These are phyloP conservation scores for Coemansia sp. DNA, from an alignment of 192 early-diverging fungal species.

Conservation along the genomic window DNA sequence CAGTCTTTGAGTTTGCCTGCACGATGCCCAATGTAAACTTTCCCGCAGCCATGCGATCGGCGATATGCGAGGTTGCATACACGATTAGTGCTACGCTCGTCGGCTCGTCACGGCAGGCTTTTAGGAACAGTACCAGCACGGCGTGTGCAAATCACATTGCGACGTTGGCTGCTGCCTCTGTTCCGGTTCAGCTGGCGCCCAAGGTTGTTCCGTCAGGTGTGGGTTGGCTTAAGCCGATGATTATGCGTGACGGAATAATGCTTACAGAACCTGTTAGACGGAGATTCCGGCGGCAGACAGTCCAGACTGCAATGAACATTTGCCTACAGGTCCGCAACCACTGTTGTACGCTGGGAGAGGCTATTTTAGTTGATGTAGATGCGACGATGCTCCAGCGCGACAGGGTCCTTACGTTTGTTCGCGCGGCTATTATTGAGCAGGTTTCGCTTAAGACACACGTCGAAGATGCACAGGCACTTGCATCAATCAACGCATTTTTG, in stretches of 20 bases:
- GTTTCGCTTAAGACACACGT: slow-evolving; percentile 44
- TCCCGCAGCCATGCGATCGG: slow-evolving; percentile 46
- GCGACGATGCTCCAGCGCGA: slow-evolving; percentile 51
- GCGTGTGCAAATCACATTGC: slow-evolving; percentile 26
- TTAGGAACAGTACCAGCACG: neutral
- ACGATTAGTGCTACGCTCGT: slow-evolving; percentile 31
- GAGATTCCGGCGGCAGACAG: slow-evolving; percentile 32
- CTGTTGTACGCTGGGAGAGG: slow-evolving; percentile 51
- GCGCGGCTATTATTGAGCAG: slow-evolving; percentile 47
- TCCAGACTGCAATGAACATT: slow-evolving; percentile 49
- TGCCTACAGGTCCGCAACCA: slow-evolving; percentile 52
- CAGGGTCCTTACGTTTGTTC: slow-evolving; percentile 50
- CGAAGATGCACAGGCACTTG: slow-evolving; percentile 25
- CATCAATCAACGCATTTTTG: slow-evolving; percentile 31
- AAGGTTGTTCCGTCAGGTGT: slow-evolving; percentile 45
- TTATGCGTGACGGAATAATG: slow-evolving; percentile 50
- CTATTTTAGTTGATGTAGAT: slow-evolving; percentile 45
- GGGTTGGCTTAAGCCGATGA: slow-evolving; percentile 52
- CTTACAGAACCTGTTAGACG: slow-evolving; percentile 32
- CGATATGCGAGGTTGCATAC: slow-evolving; percentile 47
- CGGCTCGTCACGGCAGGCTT: slow-evolving; percentile 9
- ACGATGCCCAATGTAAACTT: slow-evolving; percentile 53
- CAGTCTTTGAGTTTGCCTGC: slow-evolving; percentile 31
- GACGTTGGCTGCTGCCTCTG: slow-evolving; percentile 25
- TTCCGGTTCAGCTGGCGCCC: slow-evolving; percentile 40